These are phyloP conservation scores for Amanita fuliginea DNA, from an alignment of 768 basidiomycete species.

Conservation along the genomic window DNA sequence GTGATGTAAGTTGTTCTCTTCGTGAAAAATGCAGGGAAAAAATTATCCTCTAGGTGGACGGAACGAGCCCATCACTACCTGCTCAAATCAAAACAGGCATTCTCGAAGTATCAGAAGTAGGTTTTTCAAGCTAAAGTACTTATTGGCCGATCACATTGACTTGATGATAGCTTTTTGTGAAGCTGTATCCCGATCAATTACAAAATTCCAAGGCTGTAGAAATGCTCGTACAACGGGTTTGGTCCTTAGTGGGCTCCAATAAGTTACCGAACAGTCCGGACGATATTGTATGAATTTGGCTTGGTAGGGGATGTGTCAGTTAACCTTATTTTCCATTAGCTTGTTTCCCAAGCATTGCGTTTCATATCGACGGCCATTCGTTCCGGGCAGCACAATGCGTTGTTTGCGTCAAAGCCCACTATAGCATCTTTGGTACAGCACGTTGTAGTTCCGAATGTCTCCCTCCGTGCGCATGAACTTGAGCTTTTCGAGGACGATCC, in stretches of 20 bases:
- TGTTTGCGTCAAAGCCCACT: conserved; percentile 77
- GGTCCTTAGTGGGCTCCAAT: conserved; percentile 73
- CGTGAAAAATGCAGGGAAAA: conserved; percentile 15
- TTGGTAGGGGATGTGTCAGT: background rate
- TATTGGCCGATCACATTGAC: background rate
- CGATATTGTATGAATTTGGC: conserved; percentile 45
- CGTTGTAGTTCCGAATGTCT: conserved; percentile 90
- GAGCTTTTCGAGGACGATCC: conserved; percentile 98
- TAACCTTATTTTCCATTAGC: conserved; percentile 23
- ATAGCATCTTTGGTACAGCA: conserved; percentile 78
- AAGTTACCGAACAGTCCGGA: conserved; percentile 60
- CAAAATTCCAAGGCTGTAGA: conserved; percentile 51
- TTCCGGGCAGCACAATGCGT: conserved; percentile 65
- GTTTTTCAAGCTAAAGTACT: conserved; percentile 10
- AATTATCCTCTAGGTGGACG: conserved; percentile 47
- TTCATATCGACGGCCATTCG: conserved; percentile 93
- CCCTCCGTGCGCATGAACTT: conserved; percentile 77
- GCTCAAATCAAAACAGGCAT: conserved; percentile 84
- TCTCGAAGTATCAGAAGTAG: conserved; percentile 83
- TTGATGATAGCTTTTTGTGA: conserved; percentile 54
- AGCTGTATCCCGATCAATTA: conserved; percentile 73
- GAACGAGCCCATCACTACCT: conserved; percentile 74
- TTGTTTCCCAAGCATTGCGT: conserved; percentile 83
- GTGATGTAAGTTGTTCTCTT: conserved; percentile 38
- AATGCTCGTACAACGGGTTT: conserved; percentile 79